phyloP scores from a whole-genome alignment of 306 rosid species.

The Vigna hirtella region DNA sequence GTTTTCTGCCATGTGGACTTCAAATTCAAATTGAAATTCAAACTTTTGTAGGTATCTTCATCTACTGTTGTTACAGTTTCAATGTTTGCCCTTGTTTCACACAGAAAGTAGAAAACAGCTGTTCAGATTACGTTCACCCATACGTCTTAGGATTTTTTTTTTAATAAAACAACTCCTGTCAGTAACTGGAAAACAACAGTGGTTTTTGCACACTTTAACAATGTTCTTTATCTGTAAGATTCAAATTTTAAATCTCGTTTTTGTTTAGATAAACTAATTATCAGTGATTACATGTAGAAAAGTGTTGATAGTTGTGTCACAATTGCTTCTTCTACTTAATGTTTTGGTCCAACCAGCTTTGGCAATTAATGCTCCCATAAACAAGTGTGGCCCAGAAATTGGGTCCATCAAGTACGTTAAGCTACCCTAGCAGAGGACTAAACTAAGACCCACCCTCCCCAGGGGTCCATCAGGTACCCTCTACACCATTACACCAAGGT shows the following conservation, averaged over 20 bases:
- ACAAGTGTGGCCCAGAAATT: slow-evolving; percentile 3
- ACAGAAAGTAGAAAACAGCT: slow-evolving; percentile 15
- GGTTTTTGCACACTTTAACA: neutral
- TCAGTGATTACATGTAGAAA: too few species aligned
- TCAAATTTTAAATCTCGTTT: too few species aligned
- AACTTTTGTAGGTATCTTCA: neutral
- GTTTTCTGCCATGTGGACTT: neutral
- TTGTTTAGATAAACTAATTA: too few species aligned
- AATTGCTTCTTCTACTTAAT: too few species aligned
- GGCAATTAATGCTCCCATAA: slow-evolving; percentile 19
- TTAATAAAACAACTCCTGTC: neutral
- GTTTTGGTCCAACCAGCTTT: neutral
- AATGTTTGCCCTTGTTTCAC: neutral
- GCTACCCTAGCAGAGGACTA: slow-evolving; percentile 1
- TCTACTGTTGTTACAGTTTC: neutral
- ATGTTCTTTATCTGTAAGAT: too few species aligned
- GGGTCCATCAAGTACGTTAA: slow-evolving; percentile 39
- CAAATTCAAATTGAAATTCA: neutral
- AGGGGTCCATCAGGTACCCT: neutral
- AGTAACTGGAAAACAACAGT: neutral
- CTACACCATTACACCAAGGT: neutral
- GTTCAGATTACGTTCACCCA: slow-evolving; percentile 18
- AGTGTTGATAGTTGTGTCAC: too few species aligned
- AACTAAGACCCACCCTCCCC: slow-evolving; percentile 26
- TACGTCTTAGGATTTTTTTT: neutral